Percentiles rank a stretch among this genome's conserved stretches.
These are phyloP conservation scores for Aspergillus sp. DNA, from an alignment of 2,329 filamentous ascomycete genomes.

Conservation along the genomic window DNA sequence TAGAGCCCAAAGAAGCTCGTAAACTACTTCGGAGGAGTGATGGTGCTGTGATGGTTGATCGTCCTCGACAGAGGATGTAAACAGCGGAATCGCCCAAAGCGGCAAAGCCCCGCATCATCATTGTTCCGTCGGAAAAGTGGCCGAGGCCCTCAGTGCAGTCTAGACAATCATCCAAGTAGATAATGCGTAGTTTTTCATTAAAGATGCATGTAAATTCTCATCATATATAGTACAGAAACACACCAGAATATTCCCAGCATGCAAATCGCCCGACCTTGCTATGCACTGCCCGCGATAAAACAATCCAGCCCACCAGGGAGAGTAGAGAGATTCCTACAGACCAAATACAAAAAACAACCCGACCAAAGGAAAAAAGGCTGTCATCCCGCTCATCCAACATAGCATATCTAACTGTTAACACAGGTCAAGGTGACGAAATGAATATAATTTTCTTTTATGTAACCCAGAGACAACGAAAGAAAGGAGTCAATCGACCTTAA, in stretches of 20 bases:
- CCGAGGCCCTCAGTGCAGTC: neutral
- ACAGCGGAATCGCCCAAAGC: constrained; percentile 21
- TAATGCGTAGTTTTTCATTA: too few species aligned
- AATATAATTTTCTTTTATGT: constrained; percentile 8
- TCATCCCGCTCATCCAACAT: constrained; percentile 31
- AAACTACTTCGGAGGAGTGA: neutral
- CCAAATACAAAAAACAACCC: constrained; percentile 18
- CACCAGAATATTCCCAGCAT: constrained; percentile 21
- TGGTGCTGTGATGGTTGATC: constrained; percentile 3
- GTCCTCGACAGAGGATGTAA: constrained; percentile 24
- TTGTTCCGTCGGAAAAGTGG: neutral
- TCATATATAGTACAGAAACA: constrained; percentile 17
- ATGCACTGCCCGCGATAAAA: constrained; percentile 28
- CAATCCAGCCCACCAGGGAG: constrained; percentile 18
- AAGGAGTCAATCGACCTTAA: constrained; percentile 16
- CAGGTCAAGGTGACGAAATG: constrained; percentile 22
- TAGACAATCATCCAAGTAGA: too few species aligned
- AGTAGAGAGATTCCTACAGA: constrained; percentile 40
- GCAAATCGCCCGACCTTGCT: constrained; percentile 29
- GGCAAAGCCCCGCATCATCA: constrained; percentile 15
- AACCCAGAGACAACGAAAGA: constrained; percentile 2
- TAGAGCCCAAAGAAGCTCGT: too few species aligned
- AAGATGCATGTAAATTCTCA: neutral
- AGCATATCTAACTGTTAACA: constrained; percentile 27
- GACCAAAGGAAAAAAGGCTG: constrained; percentile 15